A percentile compares a stretch with the other conserved stretches of the same genome.
These are phyloP conservation scores for Asterionellopsis glacialis DNA, from an alignment of 108 stramenopile species.

Conservation along the genomic window DNA sequence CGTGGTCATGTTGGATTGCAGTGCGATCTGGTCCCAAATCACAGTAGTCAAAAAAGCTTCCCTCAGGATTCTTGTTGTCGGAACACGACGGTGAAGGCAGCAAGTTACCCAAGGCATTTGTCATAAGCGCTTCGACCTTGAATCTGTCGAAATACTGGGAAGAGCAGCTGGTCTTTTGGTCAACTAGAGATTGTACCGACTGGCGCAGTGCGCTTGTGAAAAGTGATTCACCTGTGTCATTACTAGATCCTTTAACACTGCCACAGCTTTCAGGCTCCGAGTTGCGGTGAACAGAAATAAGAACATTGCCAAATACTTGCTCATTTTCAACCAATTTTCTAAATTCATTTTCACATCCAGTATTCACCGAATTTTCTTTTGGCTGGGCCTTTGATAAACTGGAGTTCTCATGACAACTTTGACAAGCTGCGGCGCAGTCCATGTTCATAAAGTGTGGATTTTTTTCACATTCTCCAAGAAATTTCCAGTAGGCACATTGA, in stretches of 20 bases:
- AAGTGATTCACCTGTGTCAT: not conserved
- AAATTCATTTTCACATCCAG: too few relatives aligned
- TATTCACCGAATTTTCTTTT: too few relatives aligned
- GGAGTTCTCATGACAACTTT: too few relatives aligned
- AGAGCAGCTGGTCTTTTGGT: not conserved
- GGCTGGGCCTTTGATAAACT: too few relatives aligned
- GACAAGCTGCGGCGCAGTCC: too few relatives aligned
- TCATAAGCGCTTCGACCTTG: constrained; percentile 62
- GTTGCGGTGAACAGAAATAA: constrained; percentile 60
- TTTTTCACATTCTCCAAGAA: too few relatives aligned
- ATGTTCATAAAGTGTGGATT: too few relatives aligned
- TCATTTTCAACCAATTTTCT: too few relatives aligned
- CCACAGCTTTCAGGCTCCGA: constrained; percentile 63
- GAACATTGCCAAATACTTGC: constrained; percentile 9
- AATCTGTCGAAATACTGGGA: constrained; percentile 45
- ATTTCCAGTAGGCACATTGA: too few relatives aligned
- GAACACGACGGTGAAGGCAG: not conserved
- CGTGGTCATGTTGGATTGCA: constrained; percentile 62
- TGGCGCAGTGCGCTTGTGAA: too few relatives aligned
- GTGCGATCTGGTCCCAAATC: constrained; percentile 69
- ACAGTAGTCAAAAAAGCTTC: constrained; percentile 52
- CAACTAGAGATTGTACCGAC: not conserved
- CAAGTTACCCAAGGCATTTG: constrained; percentile 24
- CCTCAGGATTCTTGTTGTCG: constrained; percentile 11
- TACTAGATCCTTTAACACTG: constrained; percentile 1